Evolutionary conservation across 805 yeast genomes (phyloP).

Genomic region (Kodamaea fukazawae): DNA sequence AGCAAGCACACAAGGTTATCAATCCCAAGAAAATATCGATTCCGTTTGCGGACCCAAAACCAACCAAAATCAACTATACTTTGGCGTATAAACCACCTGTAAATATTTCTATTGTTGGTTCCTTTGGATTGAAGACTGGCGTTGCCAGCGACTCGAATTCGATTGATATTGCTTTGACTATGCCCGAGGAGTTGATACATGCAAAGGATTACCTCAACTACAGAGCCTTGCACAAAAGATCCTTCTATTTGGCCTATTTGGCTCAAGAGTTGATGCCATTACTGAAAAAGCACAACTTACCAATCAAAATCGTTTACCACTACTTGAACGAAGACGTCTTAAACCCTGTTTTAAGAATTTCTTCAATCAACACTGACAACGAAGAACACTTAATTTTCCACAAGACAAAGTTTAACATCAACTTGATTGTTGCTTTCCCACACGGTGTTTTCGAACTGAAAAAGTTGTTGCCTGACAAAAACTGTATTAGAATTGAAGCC

Average conservation of each 20-base stretch:
- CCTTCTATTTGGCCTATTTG: constrained; percentile 80
- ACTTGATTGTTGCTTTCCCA: constrained; percentile 72
- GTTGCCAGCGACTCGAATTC: constrained; percentile 38
- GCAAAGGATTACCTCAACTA: constrained; percentile 88
- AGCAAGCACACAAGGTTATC: constrained; percentile 58
- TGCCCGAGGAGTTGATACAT: constrained; percentile 75
- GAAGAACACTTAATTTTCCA: constrained; percentile 52
- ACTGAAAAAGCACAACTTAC: constrained; percentile 54
- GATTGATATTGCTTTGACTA: constrained; percentile 76
- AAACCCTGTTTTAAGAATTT: constrained; percentile 69
- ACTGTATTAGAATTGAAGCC: constrained; percentile 72
- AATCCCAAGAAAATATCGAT: constrained; percentile 53
- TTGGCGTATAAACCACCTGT: constrained; percentile 70
- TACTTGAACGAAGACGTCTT: constrained; percentile 74
- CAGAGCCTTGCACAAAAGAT: constrained; percentile 84
- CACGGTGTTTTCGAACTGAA: constrained; percentile 66
- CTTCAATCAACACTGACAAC: constrained; percentile 50
- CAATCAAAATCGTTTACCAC: constrained; percentile 59
- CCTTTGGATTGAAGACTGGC: constrained; percentile 84
- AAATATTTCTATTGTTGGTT: constrained; percentile 77
- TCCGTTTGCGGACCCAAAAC: constrained; percentile 92
- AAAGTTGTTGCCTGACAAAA: constrained; percentile 75
- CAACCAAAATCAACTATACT: constrained; percentile 66
- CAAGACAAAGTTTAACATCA: constrained; percentile 68
- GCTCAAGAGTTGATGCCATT: constrained; percentile 60